Evolutionary conservation across 371 early-diverging fungal species (phyloP), one percentile per base, ranked within the genome.

Genomic region (Rhizopus sp.): DNA sequence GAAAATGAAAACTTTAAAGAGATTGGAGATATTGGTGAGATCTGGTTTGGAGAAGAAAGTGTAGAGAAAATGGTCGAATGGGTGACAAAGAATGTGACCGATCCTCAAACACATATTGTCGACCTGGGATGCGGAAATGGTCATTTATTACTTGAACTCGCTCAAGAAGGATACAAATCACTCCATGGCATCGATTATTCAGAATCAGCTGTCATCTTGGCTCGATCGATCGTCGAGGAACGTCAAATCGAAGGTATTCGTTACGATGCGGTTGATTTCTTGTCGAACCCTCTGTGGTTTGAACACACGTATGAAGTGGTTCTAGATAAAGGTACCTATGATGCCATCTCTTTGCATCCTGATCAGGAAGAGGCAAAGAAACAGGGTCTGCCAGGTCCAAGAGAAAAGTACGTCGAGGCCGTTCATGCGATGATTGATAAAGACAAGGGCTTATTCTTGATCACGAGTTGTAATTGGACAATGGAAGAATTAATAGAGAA

Each of bases 81-180:
- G 94, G 84, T 91, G 12, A 63, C 72, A 34, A 74, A 84, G 50
- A 70, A 82, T 38, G 75, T 76, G 0, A 51, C 59, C 3, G 56
- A 62, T 33, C 60, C 63, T 7, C 64, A 70, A 1, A 68, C 76
- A 2, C 65, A 77, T 8, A 79, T 93, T 16, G 70, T 94, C 7
- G 96, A 96, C 66, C 77, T 96, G 3, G 95, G 96, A 1, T 94
- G 94, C 63, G 96, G 96, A 34, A 96, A 96, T 66, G 96, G 94
- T 0, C 94, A 96, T 63, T 66, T 96, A 35, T 79, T 96, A 9
- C 68, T 94, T 16, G 88, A 80, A 45, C 77, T 96, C 8, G 80
- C 84, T 6, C 73, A 77, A 3, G 73, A 78, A 31, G 91, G 88
- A 2, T 94, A 79, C 67, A 84, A 78, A n/a, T 66, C 83, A 31